These are phyloP conservation scores for Lagerstroemia speciosa DNA, from an alignment of 345 rosid species.

Conservation along the genomic window DNA sequence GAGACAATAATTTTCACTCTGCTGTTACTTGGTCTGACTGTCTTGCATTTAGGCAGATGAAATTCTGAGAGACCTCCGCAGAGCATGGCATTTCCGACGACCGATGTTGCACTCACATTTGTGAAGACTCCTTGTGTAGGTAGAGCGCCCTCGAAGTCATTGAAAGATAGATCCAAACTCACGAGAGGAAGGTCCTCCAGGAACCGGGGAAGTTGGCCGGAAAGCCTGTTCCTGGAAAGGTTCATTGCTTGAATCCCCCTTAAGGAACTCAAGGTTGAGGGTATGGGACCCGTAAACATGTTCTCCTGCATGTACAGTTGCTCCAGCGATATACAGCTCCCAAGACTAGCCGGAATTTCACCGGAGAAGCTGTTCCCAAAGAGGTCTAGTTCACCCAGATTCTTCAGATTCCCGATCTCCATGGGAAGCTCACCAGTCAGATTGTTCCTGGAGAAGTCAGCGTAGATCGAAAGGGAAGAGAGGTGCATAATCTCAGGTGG, in stretches of 20 bases:
- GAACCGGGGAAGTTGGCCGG: slow-evolving; percentile 7
- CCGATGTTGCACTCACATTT: neutral
- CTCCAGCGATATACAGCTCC: slow-evolving; percentile 5
- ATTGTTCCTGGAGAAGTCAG: slow-evolving; percentile 12
- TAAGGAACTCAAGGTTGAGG: neutral
- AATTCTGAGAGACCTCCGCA: neutral
- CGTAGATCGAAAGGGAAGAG: slow-evolving; percentile 5
- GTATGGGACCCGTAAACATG: slow-evolving; percentile 2
- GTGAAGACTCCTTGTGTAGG: slow-evolving; percentile 15
- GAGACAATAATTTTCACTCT: neutral
- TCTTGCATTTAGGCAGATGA: slow-evolving; percentile 1
- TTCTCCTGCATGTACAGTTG: slow-evolving; percentile 1
- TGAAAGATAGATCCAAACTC: slow-evolving; percentile 14
- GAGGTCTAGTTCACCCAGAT: neutral
- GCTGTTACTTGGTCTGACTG: neutral
- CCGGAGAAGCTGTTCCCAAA: neutral
- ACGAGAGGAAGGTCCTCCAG: slow-evolving; percentile 6
- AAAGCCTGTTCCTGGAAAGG: slow-evolving; percentile 3
- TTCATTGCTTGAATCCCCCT: slow-evolving; percentile 3
- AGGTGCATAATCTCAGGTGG: slow-evolving; percentile 13
- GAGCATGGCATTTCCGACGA: slow-evolving; percentile 3
- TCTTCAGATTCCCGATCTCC: slow-evolving; percentile 7
- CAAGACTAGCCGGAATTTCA: slow-evolving; percentile 5
- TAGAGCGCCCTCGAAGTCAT: slow-evolving; percentile 15
- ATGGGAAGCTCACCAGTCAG: slow-evolving; percentile 8